Percentiles rank a stretch among this genome's conserved stretches.
These are phyloP conservation scores for Leccinum broughii DNA, from an alignment of 768 basidiomycete genomes.

Conservation along the genomic window DNA sequence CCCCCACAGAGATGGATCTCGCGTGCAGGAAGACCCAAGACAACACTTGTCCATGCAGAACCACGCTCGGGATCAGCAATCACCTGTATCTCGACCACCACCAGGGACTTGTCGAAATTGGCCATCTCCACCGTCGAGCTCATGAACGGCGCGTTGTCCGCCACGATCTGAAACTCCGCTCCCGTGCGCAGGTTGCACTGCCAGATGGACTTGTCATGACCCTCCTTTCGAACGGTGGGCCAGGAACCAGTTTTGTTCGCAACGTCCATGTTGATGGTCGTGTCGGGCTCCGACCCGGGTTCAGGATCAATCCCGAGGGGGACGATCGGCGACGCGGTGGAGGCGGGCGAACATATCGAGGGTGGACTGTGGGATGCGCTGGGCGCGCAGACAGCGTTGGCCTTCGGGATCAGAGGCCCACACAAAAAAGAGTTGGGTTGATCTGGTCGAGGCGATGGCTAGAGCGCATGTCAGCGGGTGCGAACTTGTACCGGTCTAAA, in stretches of 20 bases:
- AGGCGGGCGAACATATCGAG: conserved; percentile 41
- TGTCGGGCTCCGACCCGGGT: conserved; percentile 38
- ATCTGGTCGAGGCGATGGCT: conserved; percentile 43
- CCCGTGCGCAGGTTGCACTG: conserved; percentile 89
- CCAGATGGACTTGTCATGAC: conserved; percentile 53
- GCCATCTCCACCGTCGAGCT: conserved; percentile 81
- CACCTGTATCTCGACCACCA: conserved; percentile 98
- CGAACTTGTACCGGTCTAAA: conserved; percentile 44
- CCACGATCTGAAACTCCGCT: conserved; percentile 80
- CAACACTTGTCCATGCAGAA: conserved; percentile 63
- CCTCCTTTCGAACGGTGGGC: conserved; percentile 34
- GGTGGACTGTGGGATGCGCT: conserved; percentile 32
- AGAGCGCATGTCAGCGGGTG: conserved; percentile 29
- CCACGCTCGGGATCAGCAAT: conserved; percentile 80
- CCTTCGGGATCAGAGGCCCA: conserved; percentile 49
- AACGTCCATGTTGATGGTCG: conserved; percentile 32
- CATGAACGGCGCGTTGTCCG: conserved; percentile 51
- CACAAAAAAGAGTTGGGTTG: conserved; percentile 53
- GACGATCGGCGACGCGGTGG: conserved; percentile 55
- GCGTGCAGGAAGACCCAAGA: too few relatives aligned
- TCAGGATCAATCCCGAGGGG: conserved; percentile 61
- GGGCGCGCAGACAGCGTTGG: conserved; percentile 24
- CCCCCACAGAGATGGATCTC: too few relatives aligned
- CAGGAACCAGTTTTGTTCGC: conserved; percentile 21
- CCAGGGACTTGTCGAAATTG: conserved; percentile 8